Evolutionary conservation across 768 basidiomycete genomes (phyloP).

Genomic region (Boletus reticuloceps): DNA sequence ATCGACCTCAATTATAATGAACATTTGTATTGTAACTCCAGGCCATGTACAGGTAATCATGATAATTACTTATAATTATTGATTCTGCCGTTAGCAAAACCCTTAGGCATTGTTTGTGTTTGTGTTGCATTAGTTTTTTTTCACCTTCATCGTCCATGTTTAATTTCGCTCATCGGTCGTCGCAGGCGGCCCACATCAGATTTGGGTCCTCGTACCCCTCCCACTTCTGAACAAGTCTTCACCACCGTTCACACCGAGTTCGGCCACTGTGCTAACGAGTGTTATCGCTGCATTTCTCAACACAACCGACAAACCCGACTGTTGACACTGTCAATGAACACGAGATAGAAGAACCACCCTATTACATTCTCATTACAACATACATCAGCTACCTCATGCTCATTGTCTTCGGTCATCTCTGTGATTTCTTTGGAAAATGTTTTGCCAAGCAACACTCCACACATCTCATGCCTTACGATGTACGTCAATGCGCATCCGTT

Average conservation of each 20-base stretch:
- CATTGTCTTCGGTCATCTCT: slow-evolving; percentile 86
- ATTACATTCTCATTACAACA: slow-evolving; percentile 88
- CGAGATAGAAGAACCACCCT: slow-evolving; percentile 82
- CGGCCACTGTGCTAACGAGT: slow-evolving; percentile 82
- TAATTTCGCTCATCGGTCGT: no score
- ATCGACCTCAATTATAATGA: no score
- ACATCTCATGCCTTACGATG: slow-evolving; percentile 81
- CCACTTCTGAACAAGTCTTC: slow-evolving; percentile 79
- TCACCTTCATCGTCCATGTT: no score
- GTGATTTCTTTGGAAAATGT: slow-evolving; percentile 93
- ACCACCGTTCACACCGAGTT: slow-evolving; percentile 86
- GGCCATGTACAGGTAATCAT: no score
- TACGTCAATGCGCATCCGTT: slow-evolving; percentile 41
- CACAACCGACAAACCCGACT: slow-evolving; percentile 44
- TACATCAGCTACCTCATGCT: slow-evolving; percentile 94
- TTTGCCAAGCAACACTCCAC: slow-evolving; percentile 65
- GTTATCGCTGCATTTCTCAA: slow-evolving; percentile 62
- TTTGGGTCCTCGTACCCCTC: slow-evolving; percentile 51
- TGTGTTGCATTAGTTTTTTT: no score
- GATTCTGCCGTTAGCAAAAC: no score
- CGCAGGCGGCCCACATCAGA: no score
- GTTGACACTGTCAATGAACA: slow-evolving; percentile 40
- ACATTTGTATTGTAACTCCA: no score
- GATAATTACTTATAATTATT: no score
- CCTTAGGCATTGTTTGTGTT: no score